A percentile compares a stretch with the other conserved stretches of the same genome.
These are phyloP conservation scores for Gymnopilus dilepis DNA, from an alignment of 768 basidiomycete genomes.

Conservation along the genomic window DNA sequence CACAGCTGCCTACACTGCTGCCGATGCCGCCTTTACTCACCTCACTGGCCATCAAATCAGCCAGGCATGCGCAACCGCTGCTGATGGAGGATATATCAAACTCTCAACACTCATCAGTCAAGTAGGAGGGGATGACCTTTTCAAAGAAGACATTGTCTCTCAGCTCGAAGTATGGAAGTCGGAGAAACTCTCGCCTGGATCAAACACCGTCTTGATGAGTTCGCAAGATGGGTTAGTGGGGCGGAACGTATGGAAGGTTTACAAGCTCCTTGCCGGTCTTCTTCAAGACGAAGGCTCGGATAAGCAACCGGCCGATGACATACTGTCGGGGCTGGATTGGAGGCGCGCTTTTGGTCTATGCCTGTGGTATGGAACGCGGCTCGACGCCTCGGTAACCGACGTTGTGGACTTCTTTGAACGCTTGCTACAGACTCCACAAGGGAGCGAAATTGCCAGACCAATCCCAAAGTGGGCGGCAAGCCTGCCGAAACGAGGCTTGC, in stretches of 20 bases:
- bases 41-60: conserved; percentile 91
- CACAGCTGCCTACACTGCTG: conserved; percentile 42
- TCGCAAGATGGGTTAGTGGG: conserved; percentile 46
- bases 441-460: conserved; percentile 52
- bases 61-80: conserved; percentile 75
- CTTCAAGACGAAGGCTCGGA: conserved; percentile 63
- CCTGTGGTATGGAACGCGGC: conserved; percentile 84
- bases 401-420: conserved; percentile 69
- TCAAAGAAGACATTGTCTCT: conserved; percentile 69
- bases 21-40: conserved; percentile 70
- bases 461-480: conserved; percentile 63
- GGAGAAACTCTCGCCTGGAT: conserved; percentile 53
- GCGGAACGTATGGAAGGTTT: conserved; percentile 74
- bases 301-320: conserved; percentile 46
- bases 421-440: conserved; percentile 33
- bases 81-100: conserved; percentile 78
- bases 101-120: conserved; percentile 91
- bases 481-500: conserved; percentile 17
- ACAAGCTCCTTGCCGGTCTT: conserved; percentile 80
- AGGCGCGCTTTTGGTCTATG: conserved; percentile 90
- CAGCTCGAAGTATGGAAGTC: conserved; percentile 88
- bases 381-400: conserved; percentile 72
- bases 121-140: conserved; percentile 77
- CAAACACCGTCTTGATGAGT: conserved; percentile 23
- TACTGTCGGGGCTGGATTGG: conserved; percentile 87